Evolutionary conservation across 139 green algal species (phyloP).

Genomic region (Yamagishiella unicocca): DNA sequence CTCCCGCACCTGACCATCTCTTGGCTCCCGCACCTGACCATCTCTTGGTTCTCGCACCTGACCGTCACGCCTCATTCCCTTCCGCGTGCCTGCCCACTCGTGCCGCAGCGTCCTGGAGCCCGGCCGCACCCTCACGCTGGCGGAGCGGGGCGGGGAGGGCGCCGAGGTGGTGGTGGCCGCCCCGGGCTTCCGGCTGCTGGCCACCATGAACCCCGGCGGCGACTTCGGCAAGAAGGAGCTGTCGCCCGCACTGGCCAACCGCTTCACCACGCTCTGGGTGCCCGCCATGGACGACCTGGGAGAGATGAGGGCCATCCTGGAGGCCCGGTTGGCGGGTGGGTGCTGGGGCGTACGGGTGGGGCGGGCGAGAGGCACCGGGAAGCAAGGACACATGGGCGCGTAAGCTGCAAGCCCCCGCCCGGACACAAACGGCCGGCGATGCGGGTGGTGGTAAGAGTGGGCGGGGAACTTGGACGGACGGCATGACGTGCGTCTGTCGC

Average conservation of each 20-base stretch:
- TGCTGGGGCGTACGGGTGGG: background rate
- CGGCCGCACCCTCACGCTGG: conserved; percentile 89
- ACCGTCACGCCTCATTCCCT: too few species aligned
- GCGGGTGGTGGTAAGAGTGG: too few species aligned
- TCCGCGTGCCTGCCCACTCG: background rate
- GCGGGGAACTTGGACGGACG: too few species aligned
- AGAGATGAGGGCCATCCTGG: conserved; percentile 85
- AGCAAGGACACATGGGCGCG: too few species aligned
- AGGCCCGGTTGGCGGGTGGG: conserved; percentile 60
- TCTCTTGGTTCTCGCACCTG: too few species aligned
- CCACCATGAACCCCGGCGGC: conserved; percentile 99
- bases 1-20: too few species aligned
- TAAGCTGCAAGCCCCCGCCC: too few species aligned
- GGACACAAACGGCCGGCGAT: too few species aligned
- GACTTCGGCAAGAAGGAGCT: conserved; percentile 99
- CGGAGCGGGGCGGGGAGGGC: conserved; percentile 93
- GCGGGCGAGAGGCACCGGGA: background rate
- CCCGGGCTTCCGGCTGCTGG: conserved; percentile 90
- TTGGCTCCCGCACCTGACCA: too few species aligned
- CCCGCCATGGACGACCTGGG: conserved; percentile 71
- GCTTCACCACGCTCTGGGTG: conserved; percentile 83
- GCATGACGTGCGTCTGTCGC: too few species aligned
- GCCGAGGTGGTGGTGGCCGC: conserved; percentile 85
- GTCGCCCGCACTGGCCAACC: conserved; percentile 95
- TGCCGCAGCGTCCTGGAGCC: conserved; percentile 94